Percentiles rank a stretch among this genome's conserved stretches.
Conservation (phyloP, 306 rosid genomes). For the Sechiopsis laciniata region DNA sequence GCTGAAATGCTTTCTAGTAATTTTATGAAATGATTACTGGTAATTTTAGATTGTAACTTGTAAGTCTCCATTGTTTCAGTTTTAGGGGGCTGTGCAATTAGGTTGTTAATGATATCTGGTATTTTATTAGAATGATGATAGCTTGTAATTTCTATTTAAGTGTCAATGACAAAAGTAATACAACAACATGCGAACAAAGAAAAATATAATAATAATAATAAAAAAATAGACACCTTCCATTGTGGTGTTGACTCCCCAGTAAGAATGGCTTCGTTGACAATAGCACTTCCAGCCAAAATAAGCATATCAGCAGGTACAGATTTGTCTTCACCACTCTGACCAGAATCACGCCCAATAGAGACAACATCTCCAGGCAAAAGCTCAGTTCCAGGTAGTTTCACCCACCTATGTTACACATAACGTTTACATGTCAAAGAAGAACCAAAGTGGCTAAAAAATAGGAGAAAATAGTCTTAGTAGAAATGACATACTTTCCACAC, state of each 20-base stretch:
- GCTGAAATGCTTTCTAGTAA: not conserved
- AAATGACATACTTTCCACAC: conserved; percentile 80
- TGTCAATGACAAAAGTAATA: not conserved
- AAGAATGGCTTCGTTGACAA: conserved; percentile 96
- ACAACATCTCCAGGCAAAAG: conserved; percentile 98
- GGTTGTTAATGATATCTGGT: not conserved
- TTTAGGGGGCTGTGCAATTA: not conserved
- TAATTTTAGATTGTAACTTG: not conserved
- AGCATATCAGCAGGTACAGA: conserved; percentile 99
- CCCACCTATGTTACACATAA: conserved; percentile 59
- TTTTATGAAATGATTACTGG: not conserved
- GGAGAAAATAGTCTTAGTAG: conserved; percentile 3
- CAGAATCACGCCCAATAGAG: conserved; percentile 82
- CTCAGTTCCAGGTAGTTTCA: conserved; percentile 77
- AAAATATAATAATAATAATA: conserved; percentile 15
- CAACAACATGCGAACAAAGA: not conserved
- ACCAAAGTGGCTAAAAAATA: conserved; percentile 17
- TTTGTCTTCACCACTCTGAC: conserved; percentile 84
- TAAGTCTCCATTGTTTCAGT: not conserved
- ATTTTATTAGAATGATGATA: not conserved
- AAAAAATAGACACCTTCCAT: conserved; percentile 79
- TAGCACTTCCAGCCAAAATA: conserved; percentile 88
- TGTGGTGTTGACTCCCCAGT: conserved; percentile 99
- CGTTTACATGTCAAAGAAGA: conserved; percentile 9
- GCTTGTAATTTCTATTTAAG: not conserved